phyloP scores from a whole-genome alignment of 441 rosid genomes.

The Gossypium lobatum region DNA sequence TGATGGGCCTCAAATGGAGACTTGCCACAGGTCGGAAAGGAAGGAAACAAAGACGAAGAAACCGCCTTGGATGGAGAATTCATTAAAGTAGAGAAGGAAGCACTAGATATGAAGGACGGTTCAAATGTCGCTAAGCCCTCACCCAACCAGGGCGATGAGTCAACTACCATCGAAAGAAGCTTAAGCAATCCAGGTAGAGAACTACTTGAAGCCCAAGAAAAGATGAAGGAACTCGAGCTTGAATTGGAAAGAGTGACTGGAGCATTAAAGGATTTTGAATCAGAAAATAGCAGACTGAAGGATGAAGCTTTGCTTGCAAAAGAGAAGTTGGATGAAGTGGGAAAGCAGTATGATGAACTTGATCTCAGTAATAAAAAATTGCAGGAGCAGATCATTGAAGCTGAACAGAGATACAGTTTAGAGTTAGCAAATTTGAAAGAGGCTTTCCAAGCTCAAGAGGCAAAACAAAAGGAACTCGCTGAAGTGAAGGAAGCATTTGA shows the following conservation, averaged over 20 bases:
- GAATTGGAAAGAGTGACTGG: constrained; percentile 70
- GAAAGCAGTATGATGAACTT: constrained; percentile 57
- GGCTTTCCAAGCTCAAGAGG: constrained; percentile 60
- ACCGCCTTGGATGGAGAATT: constrained; percentile 69
- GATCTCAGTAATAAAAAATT: constrained; percentile 54
- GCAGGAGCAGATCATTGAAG: constrained; percentile 63
- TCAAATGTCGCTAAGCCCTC: constrained; percentile 26
- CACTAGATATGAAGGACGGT: constrained; percentile 52
- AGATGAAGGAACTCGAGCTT: constrained; percentile 62
- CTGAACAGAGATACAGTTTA: constrained; percentile 51
- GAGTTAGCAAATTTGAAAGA: constrained; percentile 62
- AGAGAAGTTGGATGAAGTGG: constrained; percentile 55
- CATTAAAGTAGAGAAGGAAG: constrained; percentile 91
- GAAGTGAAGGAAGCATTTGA: constrained; percentile 77
- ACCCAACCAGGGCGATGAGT: constrained; percentile 27
- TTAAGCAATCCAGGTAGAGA: constrained; percentile 60
- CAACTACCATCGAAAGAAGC: constrained; percentile 42
- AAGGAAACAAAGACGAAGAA: constrained; percentile 69
- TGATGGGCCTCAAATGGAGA: constrained; percentile 48
- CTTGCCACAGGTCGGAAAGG: constrained; percentile 34
- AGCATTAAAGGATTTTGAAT: constrained; percentile 63
- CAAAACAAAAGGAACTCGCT: constrained; percentile 62
- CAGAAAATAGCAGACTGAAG: constrained; percentile 51
- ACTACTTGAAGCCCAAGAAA: constrained; percentile 74
- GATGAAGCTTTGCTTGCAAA: constrained; percentile 49